phyloP scores from a whole-genome alignment of 345 rosid species.

The Mangifera indica region DNA sequence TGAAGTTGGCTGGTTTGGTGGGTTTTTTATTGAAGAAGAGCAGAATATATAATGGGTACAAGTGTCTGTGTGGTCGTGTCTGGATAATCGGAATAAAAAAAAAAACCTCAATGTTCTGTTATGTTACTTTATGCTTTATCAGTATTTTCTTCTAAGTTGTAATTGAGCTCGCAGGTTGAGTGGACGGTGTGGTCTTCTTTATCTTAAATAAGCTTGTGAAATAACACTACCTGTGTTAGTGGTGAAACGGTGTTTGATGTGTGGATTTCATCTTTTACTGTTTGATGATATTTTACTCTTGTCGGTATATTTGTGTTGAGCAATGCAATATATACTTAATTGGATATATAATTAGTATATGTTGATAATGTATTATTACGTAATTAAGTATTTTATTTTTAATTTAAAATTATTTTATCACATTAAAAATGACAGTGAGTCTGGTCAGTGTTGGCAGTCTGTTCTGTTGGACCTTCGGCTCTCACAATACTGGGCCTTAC shows the following conservation, averaged over 20 bases:
- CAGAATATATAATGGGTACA: slow-evolving; percentile 15
- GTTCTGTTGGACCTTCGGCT: no score
- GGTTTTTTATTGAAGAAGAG: slow-evolving; percentile 10
- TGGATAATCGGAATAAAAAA: background rate
- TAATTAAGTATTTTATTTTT: no score
- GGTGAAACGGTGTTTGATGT: background rate
- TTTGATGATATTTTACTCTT: no score
- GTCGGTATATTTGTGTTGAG: no score
- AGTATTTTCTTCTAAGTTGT: background rate
- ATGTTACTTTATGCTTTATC: background rate
- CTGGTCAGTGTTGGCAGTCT: no score
- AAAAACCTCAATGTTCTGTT: background rate
- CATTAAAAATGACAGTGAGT: no score
- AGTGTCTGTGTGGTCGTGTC: slow-evolving; percentile 14
- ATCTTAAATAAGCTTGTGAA: slow-evolving; percentile 20
- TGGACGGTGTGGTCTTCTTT: no score
- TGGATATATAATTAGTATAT: no score
- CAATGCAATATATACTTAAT: no score
- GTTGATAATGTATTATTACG: no score
- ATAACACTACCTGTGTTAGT: background rate
- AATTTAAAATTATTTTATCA: no score
- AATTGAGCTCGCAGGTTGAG: slow-evolving; percentile 7
- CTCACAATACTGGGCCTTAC: no score
- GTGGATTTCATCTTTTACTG: background rate
- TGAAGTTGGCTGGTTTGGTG: slow-evolving; percentile 13